phyloP scores from a whole-genome alignment of 805 yeast genomes.

The Suhomyces sp. region DNA sequence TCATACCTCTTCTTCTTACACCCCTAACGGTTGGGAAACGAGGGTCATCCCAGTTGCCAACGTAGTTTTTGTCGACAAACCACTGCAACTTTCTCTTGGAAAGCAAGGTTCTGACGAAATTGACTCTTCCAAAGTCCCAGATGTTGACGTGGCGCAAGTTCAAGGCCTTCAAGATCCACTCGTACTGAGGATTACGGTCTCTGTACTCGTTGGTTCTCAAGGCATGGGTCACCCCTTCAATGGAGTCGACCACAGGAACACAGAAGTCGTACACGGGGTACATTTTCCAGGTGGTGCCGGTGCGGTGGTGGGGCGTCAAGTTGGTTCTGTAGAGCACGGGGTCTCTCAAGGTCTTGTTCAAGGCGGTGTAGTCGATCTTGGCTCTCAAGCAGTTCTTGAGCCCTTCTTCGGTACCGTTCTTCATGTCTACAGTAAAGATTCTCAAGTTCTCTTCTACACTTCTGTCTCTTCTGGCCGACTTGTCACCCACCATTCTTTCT shows the following conservation, averaged over 20 bases:
- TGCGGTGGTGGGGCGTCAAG: slow-evolving; percentile 96
- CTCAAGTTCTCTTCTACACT: slow-evolving; percentile 86
- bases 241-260: slow-evolving; percentile 91
- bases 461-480: slow-evolving; percentile 89
- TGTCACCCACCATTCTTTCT: slow-evolving; percentile 96
- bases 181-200: slow-evolving; percentile 97
- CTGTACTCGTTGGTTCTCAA: slow-evolving; percentile 97
- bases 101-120: slow-evolving; percentile 90
- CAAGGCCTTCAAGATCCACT: slow-evolving; percentile 86
- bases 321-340: slow-evolving; percentile 98
- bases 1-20: slow-evolving; percentile 99
- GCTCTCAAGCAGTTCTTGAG: slow-evolving; percentile 93
- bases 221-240: slow-evolving; percentile 98
- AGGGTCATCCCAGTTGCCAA: slow-evolving; percentile 97
- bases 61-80: slow-evolving; percentile 92
- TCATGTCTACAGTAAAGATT: slow-evolving; percentile 89
- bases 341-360: slow-evolving; percentile 94
- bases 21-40: slow-evolving; percentile 99
- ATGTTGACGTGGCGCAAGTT: slow-evolving; percentile 87
- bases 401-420: slow-evolving; percentile 90
- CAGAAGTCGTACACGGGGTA: slow-evolving; percentile 99
- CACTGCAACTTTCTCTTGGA: slow-evolving; percentile 98
- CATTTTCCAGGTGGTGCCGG: slow-evolving; percentile 89
- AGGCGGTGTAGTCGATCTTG: slow-evolving; percentile 86
- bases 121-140: slow-evolving; percentile 98